These are phyloP conservation scores for Fragilariopsis cylindrus DNA, from an alignment of 108 stramenopile genomes.

Conservation along the genomic window DNA sequence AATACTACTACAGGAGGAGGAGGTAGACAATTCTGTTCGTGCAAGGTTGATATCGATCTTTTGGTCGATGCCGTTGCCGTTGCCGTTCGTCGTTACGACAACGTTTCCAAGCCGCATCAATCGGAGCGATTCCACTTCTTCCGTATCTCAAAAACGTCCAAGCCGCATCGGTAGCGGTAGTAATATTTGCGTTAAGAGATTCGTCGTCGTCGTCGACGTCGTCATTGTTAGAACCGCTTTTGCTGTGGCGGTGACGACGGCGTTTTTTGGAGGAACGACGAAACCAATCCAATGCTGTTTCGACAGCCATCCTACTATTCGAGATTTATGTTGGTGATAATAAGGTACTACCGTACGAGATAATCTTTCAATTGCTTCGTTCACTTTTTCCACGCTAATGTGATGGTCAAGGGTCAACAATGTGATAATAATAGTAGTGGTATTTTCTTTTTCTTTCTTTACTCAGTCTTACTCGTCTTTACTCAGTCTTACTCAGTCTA, in stretches of 20 bases:
- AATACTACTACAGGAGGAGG: slow-evolving; percentile 21
- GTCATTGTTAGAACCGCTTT: neutral
- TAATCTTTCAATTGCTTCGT: too few species aligned
- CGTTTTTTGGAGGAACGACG: slow-evolving; percentile 18
- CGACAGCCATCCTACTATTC: neutral
- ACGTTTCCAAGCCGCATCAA: slow-evolving; percentile 34
- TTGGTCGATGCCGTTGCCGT: neutral
- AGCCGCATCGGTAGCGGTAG: slow-evolving; percentile 25
- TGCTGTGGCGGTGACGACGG: slow-evolving; percentile 5
- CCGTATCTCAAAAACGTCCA: slow-evolving; percentile 20
- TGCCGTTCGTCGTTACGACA: neutral
- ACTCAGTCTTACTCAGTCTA: too few species aligned
- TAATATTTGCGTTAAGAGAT: neutral
- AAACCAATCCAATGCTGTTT: slow-evolving; percentile 45
- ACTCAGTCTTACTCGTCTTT: too few species aligned
- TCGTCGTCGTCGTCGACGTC: neutral
- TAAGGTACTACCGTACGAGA: too few species aligned
- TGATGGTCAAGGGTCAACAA: too few species aligned
- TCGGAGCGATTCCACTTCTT: slow-evolving; percentile 33
- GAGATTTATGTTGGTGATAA: too few species aligned
- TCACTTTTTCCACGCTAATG: too few species aligned
- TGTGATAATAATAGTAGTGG: too few species aligned
- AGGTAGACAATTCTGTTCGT: too few species aligned
- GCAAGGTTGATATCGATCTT: neutral
- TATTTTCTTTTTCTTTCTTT: too few species aligned